Evolutionary conservation across 2,329 filamentous ascomycete species (phyloP).

Genomic region (Sporothrix curviconia): DNA sequence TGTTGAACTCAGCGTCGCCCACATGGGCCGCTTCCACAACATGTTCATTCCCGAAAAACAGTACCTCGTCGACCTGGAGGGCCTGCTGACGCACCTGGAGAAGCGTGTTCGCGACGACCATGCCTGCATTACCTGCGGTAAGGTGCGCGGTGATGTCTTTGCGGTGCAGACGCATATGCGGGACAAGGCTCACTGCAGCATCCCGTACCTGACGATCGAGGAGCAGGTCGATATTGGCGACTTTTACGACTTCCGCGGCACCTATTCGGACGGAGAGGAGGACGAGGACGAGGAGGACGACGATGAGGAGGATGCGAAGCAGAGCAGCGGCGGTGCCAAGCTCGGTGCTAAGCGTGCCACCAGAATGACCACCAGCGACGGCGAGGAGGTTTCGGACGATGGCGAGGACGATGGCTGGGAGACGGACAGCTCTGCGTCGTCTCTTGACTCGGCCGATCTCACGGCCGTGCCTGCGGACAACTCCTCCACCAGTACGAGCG

Average conservation of each 20-base stretch:
- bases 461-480: slow-evolving; percentile 71
- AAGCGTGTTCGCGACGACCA: slow-evolving; percentile 72
- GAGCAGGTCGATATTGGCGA: slow-evolving; percentile 93
- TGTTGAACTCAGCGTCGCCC: slow-evolving; percentile 66
- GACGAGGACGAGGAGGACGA: slow-evolving; percentile 55
- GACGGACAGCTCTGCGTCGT: slow-evolving; percentile 86
- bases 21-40: slow-evolving; percentile 90
- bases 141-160: slow-evolving; percentile 67
- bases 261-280: slow-evolving; percentile 73
- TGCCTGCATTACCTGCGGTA: slow-evolving; percentile 84
- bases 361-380: slow-evolving; percentile 38
- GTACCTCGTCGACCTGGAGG: slow-evolving; percentile 76
- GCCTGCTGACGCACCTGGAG: slow-evolving; percentile 70
- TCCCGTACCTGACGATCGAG: slow-evolving; percentile 79
- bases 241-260: slow-evolving; percentile 94
- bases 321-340: slow-evolving; percentile 52
- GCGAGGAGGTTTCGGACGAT: slow-evolving; percentile 34
- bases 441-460: slow-evolving; percentile 77
- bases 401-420: slow-evolving; percentile 80
- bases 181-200: slow-evolving; percentile 94
- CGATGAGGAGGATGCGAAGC: slow-evolving; percentile 43
- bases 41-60: slow-evolving; percentile 91
- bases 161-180: slow-evolving; percentile 95
- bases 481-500: slow-evolving; percentile 64
- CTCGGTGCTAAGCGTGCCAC: slow-evolving; percentile 54